Base-by-base conservation (phyloP, 1,139 yeast species). In the Pichia sp. region DNA sequence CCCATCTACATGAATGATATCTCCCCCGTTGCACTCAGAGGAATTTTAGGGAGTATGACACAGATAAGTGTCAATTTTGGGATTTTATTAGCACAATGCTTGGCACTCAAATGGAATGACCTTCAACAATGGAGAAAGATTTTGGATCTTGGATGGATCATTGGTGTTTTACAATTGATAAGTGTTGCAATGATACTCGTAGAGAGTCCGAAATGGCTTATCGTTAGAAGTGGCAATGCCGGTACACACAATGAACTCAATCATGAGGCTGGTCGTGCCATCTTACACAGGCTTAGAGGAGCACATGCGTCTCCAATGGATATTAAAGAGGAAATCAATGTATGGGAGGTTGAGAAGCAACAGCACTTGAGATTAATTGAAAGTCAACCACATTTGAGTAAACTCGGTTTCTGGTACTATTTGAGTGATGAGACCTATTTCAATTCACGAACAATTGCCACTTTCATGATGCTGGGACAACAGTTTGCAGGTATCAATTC, bases 401-500 rank as follows among this genome's bases (percentile, higher is more conserved):
- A 38, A 25, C 29, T 53, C 10, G 45, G 61, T 1, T 45, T 56
- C 33, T 56, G 43, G 41, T 53, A 60, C 16, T 87, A 84, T 53
- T 52, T 81, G 30, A 63, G 65, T 2, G 62, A 67, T 13, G 60
- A 73, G 0, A 68, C 62, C 32, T 85, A 69, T 56, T 59, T 64
- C 30, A 72, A 71, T 34, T 78, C 93, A 7, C 64, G 77, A 33
- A 52, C 71, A 24, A 84, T 79, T 1, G 81, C 88, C 5, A 74
- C 87, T 0, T 77, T 84, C 3, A 69, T 86, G 22, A 73, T 88
- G 67, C 64, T 79, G n/a, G 79, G 88, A 21, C 97, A 91, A 60
- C 98, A 91, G 56, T 74, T 88, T 44, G 78, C 88, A 49, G 98
- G 98, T 20, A 84, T 91, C 54, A 91, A 91, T 58, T 77, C 95